Conservation (phyloP, 257 asterid species). For the Paulownia fortunei region DNA sequence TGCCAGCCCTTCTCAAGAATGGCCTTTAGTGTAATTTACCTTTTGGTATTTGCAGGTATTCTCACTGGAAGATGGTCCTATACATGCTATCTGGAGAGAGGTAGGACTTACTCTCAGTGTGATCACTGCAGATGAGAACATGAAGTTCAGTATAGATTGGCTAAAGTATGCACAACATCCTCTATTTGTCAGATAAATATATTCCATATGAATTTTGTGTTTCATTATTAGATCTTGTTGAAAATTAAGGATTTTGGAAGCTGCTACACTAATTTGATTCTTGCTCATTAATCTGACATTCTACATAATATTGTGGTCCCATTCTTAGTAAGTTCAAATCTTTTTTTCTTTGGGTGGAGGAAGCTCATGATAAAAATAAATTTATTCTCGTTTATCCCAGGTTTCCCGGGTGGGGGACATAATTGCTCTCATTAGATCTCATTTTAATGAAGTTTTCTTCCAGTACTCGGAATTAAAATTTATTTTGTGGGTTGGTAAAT, state of each 20-base stretch:
- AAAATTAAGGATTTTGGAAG: constrained; percentile 13
- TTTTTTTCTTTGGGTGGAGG: neutral
- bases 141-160: constrained; percentile 75
- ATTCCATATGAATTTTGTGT: neutral
- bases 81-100: constrained; percentile 60
- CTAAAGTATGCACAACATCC: constrained; percentile 61
- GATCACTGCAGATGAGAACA: constrained; percentile 51
- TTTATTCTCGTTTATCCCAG: neutral
- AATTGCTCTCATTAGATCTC: neutral
- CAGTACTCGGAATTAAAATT: neutral
- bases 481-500: neutral
- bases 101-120: constrained; percentile 57
- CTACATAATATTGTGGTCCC: neutral
- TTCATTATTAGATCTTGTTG: neutral
- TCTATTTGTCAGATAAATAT: constrained; percentile 17
- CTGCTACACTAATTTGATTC: constrained; percentile 1
- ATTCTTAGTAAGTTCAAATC: neutral
- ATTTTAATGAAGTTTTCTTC: neutral
- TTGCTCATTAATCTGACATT: neutral
- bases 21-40: neutral
- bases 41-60: constrained; percentile 60
- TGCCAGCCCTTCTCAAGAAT: neutral
- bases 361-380: neutral
- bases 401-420: neutral
- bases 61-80: constrained; percentile 77